Percentiles rank a stretch among this genome's conserved stretches.
Conservation (phyloP, 2,329 filamentous ascomycete genomes). For the Madurella fahalii region DNA sequence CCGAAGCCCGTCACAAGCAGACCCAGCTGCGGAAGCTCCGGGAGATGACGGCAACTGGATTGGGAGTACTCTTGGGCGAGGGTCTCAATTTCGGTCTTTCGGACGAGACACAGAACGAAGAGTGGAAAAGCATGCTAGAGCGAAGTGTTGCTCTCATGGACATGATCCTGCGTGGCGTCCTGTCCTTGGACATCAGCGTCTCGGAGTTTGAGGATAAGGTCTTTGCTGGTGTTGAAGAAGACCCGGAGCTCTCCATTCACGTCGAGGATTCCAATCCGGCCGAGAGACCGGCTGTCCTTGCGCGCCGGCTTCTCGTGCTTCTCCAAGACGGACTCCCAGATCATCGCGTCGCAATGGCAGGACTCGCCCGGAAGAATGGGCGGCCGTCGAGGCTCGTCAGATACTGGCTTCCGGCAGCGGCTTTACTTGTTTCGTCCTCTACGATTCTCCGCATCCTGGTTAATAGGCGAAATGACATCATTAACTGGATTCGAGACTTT, state of each 20-base stretch:
- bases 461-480: conserved; percentile 70
- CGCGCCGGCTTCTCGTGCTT: conserved; percentile 63
- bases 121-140: conserved; percentile 69
- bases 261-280: conserved; percentile 42
- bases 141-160: conserved; percentile 83
- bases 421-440: conserved; percentile 74
- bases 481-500: conserved; percentile 74
- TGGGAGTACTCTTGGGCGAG: conserved; percentile 85
- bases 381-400: conserved; percentile 70
- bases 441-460: conserved; percentile 78
- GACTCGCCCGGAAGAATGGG: conserved; percentile 61
- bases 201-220: conserved; percentile 63
- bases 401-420: conserved; percentile 79
- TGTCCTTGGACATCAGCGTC: conserved; percentile 58
- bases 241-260: conserved; percentile 54
- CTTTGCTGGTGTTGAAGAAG: conserved; percentile 56
- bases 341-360: conserved; percentile 56
- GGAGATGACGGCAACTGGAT: conserved; percentile 76
- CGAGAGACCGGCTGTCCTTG: conserved; percentile 56
- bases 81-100: conserved; percentile 66
- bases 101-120: conserved; percentile 37
- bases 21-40: conserved; percentile 66
- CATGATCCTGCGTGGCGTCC: conserved; percentile 71
- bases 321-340: conserved; percentile 64
- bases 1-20: conserved; percentile 72